Conservation (phyloP, 2,329 filamentous ascomycete species). For the Apiospora sp. region DNA sequence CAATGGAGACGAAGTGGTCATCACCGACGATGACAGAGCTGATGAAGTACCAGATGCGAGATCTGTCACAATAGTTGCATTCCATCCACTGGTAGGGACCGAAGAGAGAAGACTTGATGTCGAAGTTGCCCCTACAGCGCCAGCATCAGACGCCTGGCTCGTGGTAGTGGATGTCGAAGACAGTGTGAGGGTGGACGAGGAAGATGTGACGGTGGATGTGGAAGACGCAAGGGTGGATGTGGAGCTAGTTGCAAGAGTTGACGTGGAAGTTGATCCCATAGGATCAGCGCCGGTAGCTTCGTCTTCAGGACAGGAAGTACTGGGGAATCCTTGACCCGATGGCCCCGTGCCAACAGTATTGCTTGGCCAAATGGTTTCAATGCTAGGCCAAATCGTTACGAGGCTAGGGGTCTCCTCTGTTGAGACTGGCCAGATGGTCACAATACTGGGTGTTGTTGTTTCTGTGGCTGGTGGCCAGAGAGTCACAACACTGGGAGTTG, state of each 20-base stretch:
- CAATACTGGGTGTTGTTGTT: background rate
- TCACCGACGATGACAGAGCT: slow-evolving; percentile 14
- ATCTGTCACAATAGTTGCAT: slow-evolving; percentile 36
- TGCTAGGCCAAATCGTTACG: background rate
- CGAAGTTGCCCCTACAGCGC: background rate
- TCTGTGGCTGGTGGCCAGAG: background rate
- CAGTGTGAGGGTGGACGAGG: slow-evolving; percentile 27
- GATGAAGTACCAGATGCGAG: slow-evolving; percentile 28
- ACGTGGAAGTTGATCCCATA: slow-evolving; percentile 22
- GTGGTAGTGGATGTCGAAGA: slow-evolving; percentile 23
- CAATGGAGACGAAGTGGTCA: slow-evolving; percentile 27
- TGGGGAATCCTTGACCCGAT: background rate
- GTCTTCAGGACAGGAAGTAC: slow-evolving; percentile 5
- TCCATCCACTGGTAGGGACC: slow-evolving; percentile 42
- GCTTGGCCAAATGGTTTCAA: background rate
- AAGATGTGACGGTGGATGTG: background rate
- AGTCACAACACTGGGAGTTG: background rate
- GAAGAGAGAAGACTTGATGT: slow-evolving; percentile 32
- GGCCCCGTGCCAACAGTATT: background rate
- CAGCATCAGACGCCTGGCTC: background rate
- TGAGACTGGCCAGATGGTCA: slow-evolving; percentile 2
- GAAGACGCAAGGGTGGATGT: background rate
- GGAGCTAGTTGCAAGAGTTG: slow-evolving; percentile 31
- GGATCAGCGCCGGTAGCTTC: background rate
- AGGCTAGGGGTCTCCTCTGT: background rate